Evolutionary conservation across 2,329 filamentous ascomycete genomes (phyloP).

Genomic region (Trichoderma sp.): DNA sequence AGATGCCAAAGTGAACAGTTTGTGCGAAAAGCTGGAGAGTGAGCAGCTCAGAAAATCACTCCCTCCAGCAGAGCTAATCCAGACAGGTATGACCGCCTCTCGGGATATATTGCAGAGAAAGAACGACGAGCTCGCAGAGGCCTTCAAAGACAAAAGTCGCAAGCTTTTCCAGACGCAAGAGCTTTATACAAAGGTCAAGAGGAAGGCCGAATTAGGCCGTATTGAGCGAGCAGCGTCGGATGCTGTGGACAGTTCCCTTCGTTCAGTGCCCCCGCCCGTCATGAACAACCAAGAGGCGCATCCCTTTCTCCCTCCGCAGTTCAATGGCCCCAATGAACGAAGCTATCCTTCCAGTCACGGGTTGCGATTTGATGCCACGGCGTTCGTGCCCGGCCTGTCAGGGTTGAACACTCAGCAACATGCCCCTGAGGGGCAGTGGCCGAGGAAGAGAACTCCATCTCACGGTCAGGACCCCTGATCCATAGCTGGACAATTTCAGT

Average conservation of each 20-base stretch:
- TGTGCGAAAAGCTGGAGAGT: constrained; percentile 69
- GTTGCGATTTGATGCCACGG: constrained; percentile 31
- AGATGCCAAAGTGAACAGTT: constrained; percentile 67
- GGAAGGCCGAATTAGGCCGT: constrained; percentile 56
- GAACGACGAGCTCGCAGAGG: constrained; percentile 69
- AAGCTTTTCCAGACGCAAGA: constrained; percentile 70
- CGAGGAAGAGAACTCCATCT: constrained; percentile 26
- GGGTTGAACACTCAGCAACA: constrained; percentile 27
- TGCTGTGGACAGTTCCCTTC: constrained; percentile 39
- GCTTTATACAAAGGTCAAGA: constrained; percentile 62
- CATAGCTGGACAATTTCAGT: not conserved
- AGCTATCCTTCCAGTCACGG: constrained; percentile 28
- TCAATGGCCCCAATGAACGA: constrained; percentile 3
- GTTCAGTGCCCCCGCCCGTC: constrained; percentile 28
- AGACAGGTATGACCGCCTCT: constrained; percentile 58
- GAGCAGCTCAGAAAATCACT: constrained; percentile 31
- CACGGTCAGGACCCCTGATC: constrained; percentile 29
- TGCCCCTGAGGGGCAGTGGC: constrained; percentile 32
- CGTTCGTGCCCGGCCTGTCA: constrained; percentile 30
- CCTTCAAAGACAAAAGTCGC: constrained; percentile 70
- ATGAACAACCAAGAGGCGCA: constrained; percentile 18
- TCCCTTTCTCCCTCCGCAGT: constrained; percentile 10
- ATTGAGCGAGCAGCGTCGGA: constrained; percentile 58
- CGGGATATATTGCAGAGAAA: constrained; percentile 67
- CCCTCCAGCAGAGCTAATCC: constrained; percentile 26